Evolutionary conservation across 2,329 filamentous ascomycete genomes (phyloP), one percentile per base, ranked within the genome.

Genomic region (Dactylellina leptospora): DNA sequence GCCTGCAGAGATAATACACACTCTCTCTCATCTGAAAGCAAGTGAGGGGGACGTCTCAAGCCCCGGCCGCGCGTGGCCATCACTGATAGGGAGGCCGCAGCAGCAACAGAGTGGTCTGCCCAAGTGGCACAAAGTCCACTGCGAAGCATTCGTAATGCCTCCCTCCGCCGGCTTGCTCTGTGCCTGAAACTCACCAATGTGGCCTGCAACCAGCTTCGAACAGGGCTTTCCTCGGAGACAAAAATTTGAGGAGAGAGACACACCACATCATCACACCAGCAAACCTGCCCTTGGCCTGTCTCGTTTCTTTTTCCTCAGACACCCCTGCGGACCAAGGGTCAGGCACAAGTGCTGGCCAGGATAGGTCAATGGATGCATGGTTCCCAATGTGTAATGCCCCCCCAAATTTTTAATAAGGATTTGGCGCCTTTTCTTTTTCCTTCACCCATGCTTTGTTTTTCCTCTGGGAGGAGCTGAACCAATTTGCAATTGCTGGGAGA

Each of bases 391-490:
- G 58, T 63, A 55, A 53, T 72, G 53, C 59, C 68, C 68, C 58
- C 68, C 59, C 58, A 72, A 64, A 64, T 72, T 72, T 59, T 48
- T 45, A 18, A 20, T 45, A n/a, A n/a, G n/a, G n/a, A n/a, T 45
- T 45, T 45, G n/a, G 6, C 30, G 40, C 42, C 44, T 4, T 60
- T 69, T 69, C 55, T 60, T 69, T 69, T 69, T 69, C 54, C 27
- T 30, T n/a, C 36, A 11, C 18, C n/a, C 38, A 20, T 1, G 22
- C 16, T 72, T 72, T 64, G 42, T 72, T 72, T 72, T 72, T 64
- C 53, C 27, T 20, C n/a, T 59, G 58, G 58, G 68, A 72, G 68
- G 68, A 72, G 68, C 68, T 72, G 68, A 72, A 64, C 68, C 59
- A 72, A 64, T 72, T 72, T 64, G 68, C 59, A 64, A 53, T 68